Evolutionary conservation across 108 stramenopile genomes (phyloP), one percentile per base, ranked within the genome.

Genomic region (Asterionellopsis glacialis): DNA sequence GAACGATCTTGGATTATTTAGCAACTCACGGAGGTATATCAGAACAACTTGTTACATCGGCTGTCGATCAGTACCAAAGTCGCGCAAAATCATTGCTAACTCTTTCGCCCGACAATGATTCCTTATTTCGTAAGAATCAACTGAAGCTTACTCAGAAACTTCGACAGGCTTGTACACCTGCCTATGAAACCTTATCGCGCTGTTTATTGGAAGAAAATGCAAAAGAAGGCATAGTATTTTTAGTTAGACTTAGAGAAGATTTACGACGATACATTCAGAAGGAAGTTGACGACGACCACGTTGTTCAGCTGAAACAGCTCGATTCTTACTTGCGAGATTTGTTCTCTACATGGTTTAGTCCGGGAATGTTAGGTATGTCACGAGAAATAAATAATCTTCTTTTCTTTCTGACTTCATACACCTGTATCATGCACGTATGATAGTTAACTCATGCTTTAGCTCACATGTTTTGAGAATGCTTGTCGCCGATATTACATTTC

Each of bases 171-270:
- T 82, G 77, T 40, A 79, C 84, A 16, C 82, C 88, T 15, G 50
- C 27, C 15, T 84, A 84, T 59, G 83, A 89, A 67, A 55, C 51
- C 11, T 51, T 81, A 1, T 69, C 84, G 23, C 65, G 73, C 14
- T 72, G 64, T 44, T 55, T 89, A 14, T 55, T 89, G 27, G 71
- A 73, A 44, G 78, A 77, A 33, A 76, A 83, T 27, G 59, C 79
- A 1, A 18, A 67, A n/a, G 64, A 69, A 45, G 82, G 81, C 3
- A 79, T 89, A 56, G 69, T 53, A 23, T 84, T 85, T 56, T 44
- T 89, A 12, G 67, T 89, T 19, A 63, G 64, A 14, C 59, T 89
- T 12, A 75, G 88, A 38, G 69, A 77, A 40, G 83, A 89, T 69
- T 44, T 85, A 1, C 59, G 74, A 16, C 66, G 55, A 14, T 19